Base-by-base conservation (phyloP, 1,284 basidiomycete genomes). In the Naganishia sp. region DNA sequence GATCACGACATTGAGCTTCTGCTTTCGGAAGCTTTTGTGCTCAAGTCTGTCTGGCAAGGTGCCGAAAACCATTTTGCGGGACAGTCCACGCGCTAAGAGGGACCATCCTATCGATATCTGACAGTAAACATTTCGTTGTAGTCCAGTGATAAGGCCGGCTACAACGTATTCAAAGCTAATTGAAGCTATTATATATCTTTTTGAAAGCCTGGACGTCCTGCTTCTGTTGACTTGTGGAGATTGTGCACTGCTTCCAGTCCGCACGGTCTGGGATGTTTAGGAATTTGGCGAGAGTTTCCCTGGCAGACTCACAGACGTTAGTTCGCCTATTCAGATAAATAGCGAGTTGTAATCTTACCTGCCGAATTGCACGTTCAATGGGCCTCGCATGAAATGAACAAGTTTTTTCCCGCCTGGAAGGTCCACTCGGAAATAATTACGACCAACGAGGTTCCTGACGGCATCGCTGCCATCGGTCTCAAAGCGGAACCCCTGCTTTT, bases 1-100 rank as follows among this genome's bases (percentile, higher is more conserved):
- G 95, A 99, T 78, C 89, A 94, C 74, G 94, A 99, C 76, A 89
- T 97, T 52, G 94, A 97, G 76, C 85, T 98, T 79, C 85, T 99
- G 18, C 85, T 99, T 51, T 92, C 90, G 73, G 92, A 98, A 79
- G 95, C 96, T 9, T 99, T 96, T 75, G 91, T 98, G 61, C 87
- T 94, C 72, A 93, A 90, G 75, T 91, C 88, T 25, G 89, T 91
- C 73, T 95, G 92, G 92, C 90, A 93, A 72, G 92, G 94, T 70
- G 92, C 92, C 6, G 92, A 94, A 76, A 93, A 91, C 75, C 92
- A 95, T 79, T 91, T 95, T 68, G 75, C 76, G 13, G 76, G 78
- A 42, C 45, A 58, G 13, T 46, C 56, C 7, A 32, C 43, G 31
- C 25, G 56, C 10, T 58, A 21, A 47, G 28, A 2, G n/a, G 28